Base-by-base conservation (phyloP, 2,329 filamentous ascomycete species). In the Pestalotiopsis sp. region DNA sequence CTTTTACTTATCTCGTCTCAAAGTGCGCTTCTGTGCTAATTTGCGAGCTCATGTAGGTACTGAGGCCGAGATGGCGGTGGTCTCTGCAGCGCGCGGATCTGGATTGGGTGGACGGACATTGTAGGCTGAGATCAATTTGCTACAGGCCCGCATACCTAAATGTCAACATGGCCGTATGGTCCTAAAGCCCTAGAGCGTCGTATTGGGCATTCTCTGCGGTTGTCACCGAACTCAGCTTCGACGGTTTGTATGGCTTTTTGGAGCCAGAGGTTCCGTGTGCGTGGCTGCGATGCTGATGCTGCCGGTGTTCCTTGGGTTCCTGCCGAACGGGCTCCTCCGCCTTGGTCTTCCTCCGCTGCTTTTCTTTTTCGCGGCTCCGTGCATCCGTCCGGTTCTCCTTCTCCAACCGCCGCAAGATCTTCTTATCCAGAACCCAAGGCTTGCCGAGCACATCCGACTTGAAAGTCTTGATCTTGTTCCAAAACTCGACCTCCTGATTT, bases 401-500 rank as follows among this genome's bases (percentile, higher is more conserved):
- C 69, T 82, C 83, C 71, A 86, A 89, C 68, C 78, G 80, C 64
- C 83, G 83, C 60, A 90, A 80, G 66, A 86, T 82, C 68, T 79
- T 82, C 25, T 78, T 76, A 38, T 80, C 82, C 38, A 91, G 72
- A n/a, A 84, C 75, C 90, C 90, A 92, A 0, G 87, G 85, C 67
- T 76, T 78, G 3, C 77, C 76, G 14, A 92, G 79, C 5, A 89
- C 80, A 3, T 87, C 82, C 41, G 74, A 74, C 45, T 82, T 82
- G 73, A 91, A 90, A 38, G 76, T 77, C 20, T 76, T 71, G 59
- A 84, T 80, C 78, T 88, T 88, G 72, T 85, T 81, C 90, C 90
- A 92, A 9, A 90, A 86, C 7, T 74, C 76, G 3, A 91, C 80
- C 75, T 92, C 90, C 41, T 86, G 81, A 60, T 84, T 82, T 0